Conservation (phyloP, 2,329 filamentous ascomycete species). For the Aspergillus sp. region DNA sequence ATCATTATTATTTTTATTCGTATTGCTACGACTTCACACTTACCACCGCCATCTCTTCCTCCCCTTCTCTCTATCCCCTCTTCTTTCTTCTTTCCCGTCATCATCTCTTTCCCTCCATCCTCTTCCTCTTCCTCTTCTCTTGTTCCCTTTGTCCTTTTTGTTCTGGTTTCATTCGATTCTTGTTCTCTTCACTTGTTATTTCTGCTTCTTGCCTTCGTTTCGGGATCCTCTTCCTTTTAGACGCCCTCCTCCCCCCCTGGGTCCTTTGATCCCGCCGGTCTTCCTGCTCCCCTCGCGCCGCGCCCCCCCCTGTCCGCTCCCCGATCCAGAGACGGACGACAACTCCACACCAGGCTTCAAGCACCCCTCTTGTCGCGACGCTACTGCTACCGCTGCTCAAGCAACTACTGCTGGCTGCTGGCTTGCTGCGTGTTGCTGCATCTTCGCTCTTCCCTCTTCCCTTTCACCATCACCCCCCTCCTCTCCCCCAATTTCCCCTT, state of each 20-base stretch:
- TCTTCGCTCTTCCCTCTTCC: constrained; percentile 2
- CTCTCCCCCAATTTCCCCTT: constrained; percentile 11
- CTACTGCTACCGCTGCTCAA: constrained; percentile 10
- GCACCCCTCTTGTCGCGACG: constrained; percentile 24
- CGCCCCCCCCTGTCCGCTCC: constrained; percentile 29
- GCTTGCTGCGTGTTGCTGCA: constrained; percentile 3
- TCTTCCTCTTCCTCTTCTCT: constrained; percentile 8
- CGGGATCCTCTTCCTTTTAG: constrained; percentile 21
- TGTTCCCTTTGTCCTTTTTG: constrained; percentile 8
- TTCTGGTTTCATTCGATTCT: constrained; percentile 5
- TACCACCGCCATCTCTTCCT: not conserved
- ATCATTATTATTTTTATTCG: not conserved
- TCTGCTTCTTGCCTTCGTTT: constrained; percentile 15
- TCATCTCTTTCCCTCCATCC: not conserved
- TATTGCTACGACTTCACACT: not conserved
- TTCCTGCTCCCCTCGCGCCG: constrained; percentile 23
- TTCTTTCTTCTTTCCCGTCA: not conserved
- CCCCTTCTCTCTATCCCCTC: not conserved
- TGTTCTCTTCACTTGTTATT: constrained; percentile 11
- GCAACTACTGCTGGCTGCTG: constrained; percentile 7
- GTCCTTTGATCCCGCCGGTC: constrained; percentile 19
- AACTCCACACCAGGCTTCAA: constrained; percentile 15
- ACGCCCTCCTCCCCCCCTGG: constrained; percentile 16
- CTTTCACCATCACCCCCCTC: constrained; percentile 1
- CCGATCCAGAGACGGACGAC: constrained; percentile 20